Evolutionary conservation across 805 yeast genomes (phyloP).

Genomic region (Cyberlindnera meyerae): DNA sequence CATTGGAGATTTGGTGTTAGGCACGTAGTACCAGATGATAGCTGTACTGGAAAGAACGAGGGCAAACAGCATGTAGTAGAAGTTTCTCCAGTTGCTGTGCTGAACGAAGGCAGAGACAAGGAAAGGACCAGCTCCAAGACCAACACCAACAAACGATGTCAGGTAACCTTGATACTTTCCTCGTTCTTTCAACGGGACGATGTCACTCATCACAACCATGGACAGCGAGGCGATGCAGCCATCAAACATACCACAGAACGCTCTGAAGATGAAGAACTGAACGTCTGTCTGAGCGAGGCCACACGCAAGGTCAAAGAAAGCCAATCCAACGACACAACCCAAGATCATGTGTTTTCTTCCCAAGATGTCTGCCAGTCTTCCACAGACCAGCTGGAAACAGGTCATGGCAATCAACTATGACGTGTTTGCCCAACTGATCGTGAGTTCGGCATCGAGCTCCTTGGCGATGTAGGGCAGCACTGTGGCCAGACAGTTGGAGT

Average conservation of each 20-base stretch:
- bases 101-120: constrained; percentile 38
- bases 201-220: constrained; percentile 51
- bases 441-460: constrained; percentile 41
- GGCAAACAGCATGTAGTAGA: constrained; percentile 37
- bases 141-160: constrained; percentile 46
- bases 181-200: constrained; percentile 47
- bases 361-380: constrained; percentile 53
- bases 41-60: constrained; percentile 41
- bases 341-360: constrained; percentile 46
- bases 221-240: constrained; percentile 49
- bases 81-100: constrained; percentile 36
- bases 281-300: constrained; percentile 46
- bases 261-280: constrained; percentile 48
- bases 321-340: constrained; percentile 35
- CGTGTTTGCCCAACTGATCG: constrained; percentile 59
- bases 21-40: constrained; percentile 38
- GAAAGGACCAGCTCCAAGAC: constrained; percentile 43
- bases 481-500: constrained; percentile 18
- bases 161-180: constrained; percentile 55
- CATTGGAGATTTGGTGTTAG: constrained; percentile 30
- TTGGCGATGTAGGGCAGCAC: constrained; percentile 38
- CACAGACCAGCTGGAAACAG: constrained; percentile 48
- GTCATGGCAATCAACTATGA: constrained; percentile 49
- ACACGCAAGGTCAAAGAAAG: constrained; percentile 44
- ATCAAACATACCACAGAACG: constrained; percentile 53